A percentile compares a stretch with the other conserved stretches of the same genome.
Evolutionary conservation across 805 yeast genomes (phyloP).

Genomic region (Candida caryicola): DNA sequence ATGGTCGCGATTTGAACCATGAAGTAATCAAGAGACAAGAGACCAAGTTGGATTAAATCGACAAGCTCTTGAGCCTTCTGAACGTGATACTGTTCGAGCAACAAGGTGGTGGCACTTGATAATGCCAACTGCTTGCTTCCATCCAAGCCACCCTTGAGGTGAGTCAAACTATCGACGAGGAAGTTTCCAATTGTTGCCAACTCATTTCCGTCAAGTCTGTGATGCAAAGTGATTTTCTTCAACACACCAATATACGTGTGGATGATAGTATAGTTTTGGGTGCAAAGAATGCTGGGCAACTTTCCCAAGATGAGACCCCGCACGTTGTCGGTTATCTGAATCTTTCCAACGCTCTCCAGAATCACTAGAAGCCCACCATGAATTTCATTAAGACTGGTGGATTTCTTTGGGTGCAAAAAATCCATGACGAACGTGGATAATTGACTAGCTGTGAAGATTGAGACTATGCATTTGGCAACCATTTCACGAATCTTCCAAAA

Average conservation of each 20-base stretch:
- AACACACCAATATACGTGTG: conserved; percentile 30
- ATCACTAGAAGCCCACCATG: conserved; percentile 18
- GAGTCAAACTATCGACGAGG: conserved; percentile 28
- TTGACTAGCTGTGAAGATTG: conserved; percentile 32
- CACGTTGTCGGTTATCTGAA: conserved; percentile 5
- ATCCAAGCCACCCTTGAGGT: conserved; percentile 26
- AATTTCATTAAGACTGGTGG: conserved; percentile 9
- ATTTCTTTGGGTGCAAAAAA: conserved; percentile 11
- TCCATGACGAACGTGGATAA: conserved; percentile 20
- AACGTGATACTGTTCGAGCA: conserved; percentile 21
- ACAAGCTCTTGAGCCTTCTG: conserved; percentile 5
- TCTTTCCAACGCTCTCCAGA: conserved; percentile 15
- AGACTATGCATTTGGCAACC: conserved; percentile 69
- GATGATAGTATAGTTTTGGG: conserved; percentile 30
- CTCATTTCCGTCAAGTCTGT: conserved; percentile 4
- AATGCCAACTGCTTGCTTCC: conserved; percentile 53
- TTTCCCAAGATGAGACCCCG: background rate
- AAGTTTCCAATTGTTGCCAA: conserved; percentile 27
- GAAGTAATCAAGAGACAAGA: conserved; percentile 35
- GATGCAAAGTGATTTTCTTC: conserved; percentile 5
- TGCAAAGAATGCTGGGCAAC: conserved; percentile 11
- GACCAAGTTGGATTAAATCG: conserved; percentile 30
- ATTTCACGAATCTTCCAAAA: conserved; percentile 87
- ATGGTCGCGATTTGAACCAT: conserved; percentile 47
- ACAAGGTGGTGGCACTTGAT: conserved; percentile 25